These are phyloP conservation scores for Sparassis latifolia DNA, from an alignment of 1,284 basidiomycete genomes.

Conservation along the genomic window DNA sequence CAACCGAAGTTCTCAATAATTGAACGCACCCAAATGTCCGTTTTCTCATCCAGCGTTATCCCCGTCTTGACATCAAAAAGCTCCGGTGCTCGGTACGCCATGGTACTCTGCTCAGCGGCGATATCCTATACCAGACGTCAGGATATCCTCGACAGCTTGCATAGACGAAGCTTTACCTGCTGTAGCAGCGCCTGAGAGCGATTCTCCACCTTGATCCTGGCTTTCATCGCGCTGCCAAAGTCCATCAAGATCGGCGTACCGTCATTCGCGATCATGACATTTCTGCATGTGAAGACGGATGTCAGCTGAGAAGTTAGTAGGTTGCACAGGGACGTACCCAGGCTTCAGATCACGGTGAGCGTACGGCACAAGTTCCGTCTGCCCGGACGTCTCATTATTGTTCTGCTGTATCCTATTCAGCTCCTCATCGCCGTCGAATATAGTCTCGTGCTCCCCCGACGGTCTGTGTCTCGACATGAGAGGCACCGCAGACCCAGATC, in stretches of 20 bases:
- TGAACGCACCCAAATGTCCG: slow-evolving; percentile 85
- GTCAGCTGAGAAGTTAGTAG: neutral
- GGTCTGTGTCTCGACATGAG: slow-evolving; percentile 43
- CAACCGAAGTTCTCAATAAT: too few relatives aligned
- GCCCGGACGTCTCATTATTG: slow-evolving; percentile 27
- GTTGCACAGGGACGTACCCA: slow-evolving; percentile 48
- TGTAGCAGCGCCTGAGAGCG: slow-evolving; percentile 83
- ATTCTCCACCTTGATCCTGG: slow-evolving; percentile 72
- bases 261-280: slow-evolving; percentile 94
- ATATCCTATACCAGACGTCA: slow-evolving; percentile 56
- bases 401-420: slow-evolving; percentile 30
- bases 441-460: slow-evolving; percentile 48
- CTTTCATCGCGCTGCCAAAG: slow-evolving; percentile 86
- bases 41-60: slow-evolving; percentile 81
- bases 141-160: neutral
- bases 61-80: slow-evolving; percentile 95
- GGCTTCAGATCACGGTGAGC: slow-evolving; percentile 98
- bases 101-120: slow-evolving; percentile 91
- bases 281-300: slow-evolving; percentile 40
- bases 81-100: slow-evolving; percentile 94
- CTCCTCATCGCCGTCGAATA: slow-evolving; percentile 79
- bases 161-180: slow-evolving; percentile 42
- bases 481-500: slow-evolving; percentile 38
- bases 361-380: slow-evolving; percentile 73
- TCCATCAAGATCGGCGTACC: slow-evolving; percentile 95